Percentiles rank a stretch among this genome's conserved stretches.
These are phyloP conservation scores for Ustilago crameri DNA, from an alignment of 1,284 basidiomycete species.

Conservation along the genomic window DNA sequence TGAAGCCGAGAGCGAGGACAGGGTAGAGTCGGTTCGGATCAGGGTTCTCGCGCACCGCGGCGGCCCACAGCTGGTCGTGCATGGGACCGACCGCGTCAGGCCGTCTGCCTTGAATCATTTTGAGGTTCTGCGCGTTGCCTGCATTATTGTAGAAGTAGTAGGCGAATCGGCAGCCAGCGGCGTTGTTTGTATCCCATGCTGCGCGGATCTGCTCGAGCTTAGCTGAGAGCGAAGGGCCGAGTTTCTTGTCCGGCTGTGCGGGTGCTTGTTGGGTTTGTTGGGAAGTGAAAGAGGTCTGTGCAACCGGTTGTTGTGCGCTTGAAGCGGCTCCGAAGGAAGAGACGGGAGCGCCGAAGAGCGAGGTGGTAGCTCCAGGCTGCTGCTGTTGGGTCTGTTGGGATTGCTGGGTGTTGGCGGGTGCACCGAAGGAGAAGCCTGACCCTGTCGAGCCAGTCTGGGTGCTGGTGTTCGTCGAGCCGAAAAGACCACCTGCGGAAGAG, in stretches of 20 bases:
- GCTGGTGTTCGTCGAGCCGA: slow-evolving; percentile 24
- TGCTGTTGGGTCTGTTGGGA: slow-evolving; percentile 24
- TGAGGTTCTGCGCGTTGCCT: slow-evolving; percentile 48
- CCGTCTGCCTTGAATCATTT: slow-evolving; percentile 51
- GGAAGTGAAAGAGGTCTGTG: slow-evolving; percentile 25
- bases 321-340: slow-evolving; percentile 23
- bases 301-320: slow-evolving; percentile 28
- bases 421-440: slow-evolving; percentile 41
- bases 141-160: slow-evolving; percentile 65
- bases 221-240: slow-evolving; percentile 50
- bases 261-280: slow-evolving; percentile 6
- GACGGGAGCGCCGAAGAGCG: slow-evolving; percentile 35
- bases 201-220: slow-evolving; percentile 60
- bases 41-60: slow-evolving; percentile 62
- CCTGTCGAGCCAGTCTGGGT: slow-evolving; percentile 13
- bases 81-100: slow-evolving; percentile 60
- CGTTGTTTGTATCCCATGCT: slow-evolving; percentile 62
- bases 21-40: slow-evolving; percentile 64
- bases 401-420: slow-evolving; percentile 12
- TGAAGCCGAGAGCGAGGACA: slow-evolving; percentile 64
- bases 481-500: slow-evolving; percentile 24
- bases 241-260: slow-evolving; percentile 50
- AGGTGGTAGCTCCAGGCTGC: slow-evolving; percentile 14
- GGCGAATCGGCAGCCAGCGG: slow-evolving; percentile 59
- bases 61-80: slow-evolving; percentile 63